These are phyloP conservation scores for Russula sp. DNA, from an alignment of 768 basidiomycete genomes.

Conservation along the genomic window DNA sequence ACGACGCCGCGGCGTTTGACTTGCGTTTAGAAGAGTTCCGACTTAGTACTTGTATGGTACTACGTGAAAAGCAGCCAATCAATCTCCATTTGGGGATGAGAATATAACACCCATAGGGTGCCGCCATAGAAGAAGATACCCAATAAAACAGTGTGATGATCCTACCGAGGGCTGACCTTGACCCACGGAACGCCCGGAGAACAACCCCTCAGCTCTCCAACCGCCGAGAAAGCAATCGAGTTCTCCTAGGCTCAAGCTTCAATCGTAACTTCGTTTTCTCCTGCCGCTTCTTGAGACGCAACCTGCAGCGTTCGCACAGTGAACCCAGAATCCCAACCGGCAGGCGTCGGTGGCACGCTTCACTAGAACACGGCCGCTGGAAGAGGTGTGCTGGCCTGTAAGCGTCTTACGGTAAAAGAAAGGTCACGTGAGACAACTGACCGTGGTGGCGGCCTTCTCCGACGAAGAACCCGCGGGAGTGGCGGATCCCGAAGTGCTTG, in stretches of 20 bases:
- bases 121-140: background rate
- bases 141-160: background rate
- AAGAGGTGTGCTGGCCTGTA: background rate
- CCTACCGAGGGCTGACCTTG: background rate
- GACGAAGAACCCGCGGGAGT: background rate
- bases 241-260: conserved; percentile 37
- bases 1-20: background rate
- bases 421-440: background rate
- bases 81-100: background rate
- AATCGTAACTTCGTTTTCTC: conserved; percentile 40
- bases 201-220: background rate
- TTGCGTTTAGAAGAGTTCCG: background rate
- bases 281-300: conserved; percentile 41
- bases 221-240: background rate
- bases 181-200: background rate
- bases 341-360: conserved; percentile 37
- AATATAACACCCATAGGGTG: background rate
- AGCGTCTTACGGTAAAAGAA: background rate
- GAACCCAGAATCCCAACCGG: conserved; percentile 27
- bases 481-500: background rate
- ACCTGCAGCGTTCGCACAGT: conserved; percentile 42
- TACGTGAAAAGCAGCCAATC: background rate
- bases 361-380: conserved; percentile 30
- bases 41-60: background rate
- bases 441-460: background rate